Evolutionary conservation across 75 land plant species (phyloP).

Genomic region (Chamaecyparis obtusa): DNA sequence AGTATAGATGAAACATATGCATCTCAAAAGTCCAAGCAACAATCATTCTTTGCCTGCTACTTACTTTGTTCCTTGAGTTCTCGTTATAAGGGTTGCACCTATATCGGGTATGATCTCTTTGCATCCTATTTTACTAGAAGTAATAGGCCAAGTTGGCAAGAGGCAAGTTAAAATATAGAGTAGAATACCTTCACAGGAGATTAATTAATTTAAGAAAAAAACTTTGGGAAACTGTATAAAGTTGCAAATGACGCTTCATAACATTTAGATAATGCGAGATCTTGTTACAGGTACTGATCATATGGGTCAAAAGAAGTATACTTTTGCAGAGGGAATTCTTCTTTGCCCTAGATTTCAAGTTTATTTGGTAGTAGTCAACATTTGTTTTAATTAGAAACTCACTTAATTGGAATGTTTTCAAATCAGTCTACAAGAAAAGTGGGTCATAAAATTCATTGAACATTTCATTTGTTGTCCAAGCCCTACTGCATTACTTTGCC

Average conservation of each 20-base stretch:
- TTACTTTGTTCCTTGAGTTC: constrained; percentile 70
- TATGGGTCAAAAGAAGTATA: not conserved
- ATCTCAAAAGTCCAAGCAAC: not conserved
- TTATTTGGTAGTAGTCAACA: not conserved
- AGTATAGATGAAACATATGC: not conserved
- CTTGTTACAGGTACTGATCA: not conserved
- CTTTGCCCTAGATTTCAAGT: not conserved
- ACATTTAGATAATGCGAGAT: not conserved
- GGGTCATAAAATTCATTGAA: not conserved
- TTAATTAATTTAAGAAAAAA: not conserved
- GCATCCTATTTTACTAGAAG: not conserved
- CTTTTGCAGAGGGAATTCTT: not conserved
- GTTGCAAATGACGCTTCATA: not conserved
- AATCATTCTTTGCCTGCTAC: constrained; percentile 72
- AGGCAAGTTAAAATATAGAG: not conserved
- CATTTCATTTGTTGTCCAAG: not conserved
- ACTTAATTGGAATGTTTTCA: not conserved
- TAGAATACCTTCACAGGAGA: not conserved
- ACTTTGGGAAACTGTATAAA: not conserved
- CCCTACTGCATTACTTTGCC: not conserved
- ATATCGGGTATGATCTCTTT: constrained; percentile 54
- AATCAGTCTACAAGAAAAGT: not conserved
- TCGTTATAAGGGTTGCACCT: constrained; percentile 69
- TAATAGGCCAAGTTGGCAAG: not conserved
- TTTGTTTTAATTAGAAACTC: not conserved